Evolutionary conservation across 2,329 filamentous ascomycete species (phyloP), one percentile per base, ranked within the genome.

Genomic region (Fusarium sp.): DNA sequence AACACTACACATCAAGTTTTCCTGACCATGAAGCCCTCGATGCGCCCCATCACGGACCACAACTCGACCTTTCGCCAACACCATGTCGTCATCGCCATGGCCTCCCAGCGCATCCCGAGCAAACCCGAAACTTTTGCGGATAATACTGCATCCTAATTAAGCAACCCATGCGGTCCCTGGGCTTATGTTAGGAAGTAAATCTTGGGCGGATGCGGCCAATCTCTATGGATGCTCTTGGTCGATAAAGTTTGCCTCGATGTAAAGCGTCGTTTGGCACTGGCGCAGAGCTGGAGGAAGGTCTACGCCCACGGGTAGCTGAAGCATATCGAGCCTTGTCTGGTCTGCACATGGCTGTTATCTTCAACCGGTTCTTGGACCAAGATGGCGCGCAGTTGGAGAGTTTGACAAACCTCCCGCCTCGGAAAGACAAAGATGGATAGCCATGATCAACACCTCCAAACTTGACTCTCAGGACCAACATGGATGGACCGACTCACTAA

Each of bases 401-500:
- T 36, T 19, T 32, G 47, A 28, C 39, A 36, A 39, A 8, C 25
- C 39, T 24, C 22, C 28, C 29, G 22, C 19, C 34, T 29, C 11
- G 11, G 22, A 24, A 19, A 9, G 29, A 28, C 31, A 19, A 45
- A 7, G n/a, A 41, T 34, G n/a, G 28, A 10, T 19, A 54, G 41
- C 32, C 34, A 40, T 32, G 41, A 39, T 38, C 44, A 11, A 45
- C 24, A 35, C 24, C 42, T 31, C 12, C 28, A 12, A 36, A 19
- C 15, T 28, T n/a, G 15, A 22, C 11, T 34, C 19, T 35, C 31
- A n/a, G 39, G 48, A 38, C 28, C 43, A 48, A 28, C 31, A 38
- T 24, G 47, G 44, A 64, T 19, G 10, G 36, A 32, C 36, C 29
- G 32, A 26, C 28, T 42, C 19, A 34, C 42, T 13, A 10, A 15